Conservation (phyloP, 306 rosid genomes). For the Alnus glutinosa region DNA sequence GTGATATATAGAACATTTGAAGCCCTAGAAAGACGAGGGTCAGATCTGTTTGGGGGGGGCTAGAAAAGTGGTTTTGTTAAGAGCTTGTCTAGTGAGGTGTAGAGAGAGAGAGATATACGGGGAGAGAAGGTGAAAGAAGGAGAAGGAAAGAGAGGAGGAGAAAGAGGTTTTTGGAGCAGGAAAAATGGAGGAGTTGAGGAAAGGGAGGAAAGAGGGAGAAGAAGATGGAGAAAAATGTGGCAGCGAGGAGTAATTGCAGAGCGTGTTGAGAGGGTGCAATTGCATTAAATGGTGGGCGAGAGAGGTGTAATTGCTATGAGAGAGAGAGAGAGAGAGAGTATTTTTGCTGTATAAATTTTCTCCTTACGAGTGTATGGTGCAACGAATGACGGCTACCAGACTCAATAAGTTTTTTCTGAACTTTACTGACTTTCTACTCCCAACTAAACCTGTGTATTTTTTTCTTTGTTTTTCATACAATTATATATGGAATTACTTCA, state of each 20-base stretch:
- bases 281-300: constrained; percentile 88
- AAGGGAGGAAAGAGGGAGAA: constrained; percentile 38
- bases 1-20: neutral
- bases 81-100: constrained; percentile 12
- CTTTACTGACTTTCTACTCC: neutral
- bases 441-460: neutral
- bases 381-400: constrained; percentile 77
- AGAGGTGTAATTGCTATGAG: constrained; percentile 69
- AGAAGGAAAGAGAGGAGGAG: constrained; percentile 2
- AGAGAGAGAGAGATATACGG: constrained; percentile 16
- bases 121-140: neutral
- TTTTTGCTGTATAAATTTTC: constrained; percentile 30
- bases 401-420: neutral
- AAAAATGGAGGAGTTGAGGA: constrained; percentile 32
- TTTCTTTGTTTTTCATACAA: no score
- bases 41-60: constrained; percentile 46
- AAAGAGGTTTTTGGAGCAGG: neutral
- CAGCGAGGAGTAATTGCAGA: constrained; percentile 91
- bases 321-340: constrained; percentile 33
- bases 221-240: constrained; percentile 51
- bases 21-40: constrained; percentile 11
- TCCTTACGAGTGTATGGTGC: constrained; percentile 32
- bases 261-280: constrained; percentile 98
- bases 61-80: constrained; percentile 22
- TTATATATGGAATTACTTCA: no score